These are phyloP conservation scores for Rhizopogon vinicolor DNA, from an alignment of 768 basidiomycete genomes.

Conservation along the genomic window DNA sequence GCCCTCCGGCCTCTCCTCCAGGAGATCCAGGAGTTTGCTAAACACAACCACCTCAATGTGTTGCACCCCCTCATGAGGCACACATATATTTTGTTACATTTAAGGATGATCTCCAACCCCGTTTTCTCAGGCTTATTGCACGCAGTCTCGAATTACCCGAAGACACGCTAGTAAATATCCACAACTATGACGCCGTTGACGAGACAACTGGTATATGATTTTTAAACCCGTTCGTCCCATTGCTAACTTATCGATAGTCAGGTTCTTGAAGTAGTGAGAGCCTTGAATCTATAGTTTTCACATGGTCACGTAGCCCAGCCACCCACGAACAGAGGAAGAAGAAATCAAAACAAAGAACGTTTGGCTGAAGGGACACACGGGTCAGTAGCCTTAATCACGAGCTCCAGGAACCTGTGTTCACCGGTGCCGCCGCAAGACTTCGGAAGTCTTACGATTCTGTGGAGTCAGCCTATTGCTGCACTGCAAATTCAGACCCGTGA, in stretches of 20 bases:
- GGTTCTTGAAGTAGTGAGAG: conserved; percentile 64
- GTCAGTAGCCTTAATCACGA: conserved; percentile 18
- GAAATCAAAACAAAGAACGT: conserved; percentile 48
- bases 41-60: conserved; percentile 47
- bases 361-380: conserved; percentile 61
- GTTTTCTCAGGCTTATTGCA: conserved; percentile 38
- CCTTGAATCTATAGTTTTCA: not conserved
- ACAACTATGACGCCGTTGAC: conserved; percentile 35
- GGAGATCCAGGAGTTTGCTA: conserved; percentile 46
- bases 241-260: conserved; percentile 30
- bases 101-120: not conserved
- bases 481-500: conserved; percentile 52
- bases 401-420: not conserved
- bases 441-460: conserved; percentile 52
- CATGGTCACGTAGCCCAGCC: conserved; percentile 25
- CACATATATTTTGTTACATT: not conserved
- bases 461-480: conserved; percentile 55
- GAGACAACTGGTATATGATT: conserved; percentile 35
- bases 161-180: conserved; percentile 44
- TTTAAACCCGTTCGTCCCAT: not conserved
- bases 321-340: conserved; percentile 45
- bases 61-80: conserved; percentile 45
- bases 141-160: conserved; percentile 51
- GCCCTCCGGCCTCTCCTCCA: conserved; percentile 45
- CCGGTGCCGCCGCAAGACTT: conserved; percentile 33